Base-by-base conservation (phyloP, 2,329 filamentous ascomycete species). In the Cladobotryum protrusum region DNA sequence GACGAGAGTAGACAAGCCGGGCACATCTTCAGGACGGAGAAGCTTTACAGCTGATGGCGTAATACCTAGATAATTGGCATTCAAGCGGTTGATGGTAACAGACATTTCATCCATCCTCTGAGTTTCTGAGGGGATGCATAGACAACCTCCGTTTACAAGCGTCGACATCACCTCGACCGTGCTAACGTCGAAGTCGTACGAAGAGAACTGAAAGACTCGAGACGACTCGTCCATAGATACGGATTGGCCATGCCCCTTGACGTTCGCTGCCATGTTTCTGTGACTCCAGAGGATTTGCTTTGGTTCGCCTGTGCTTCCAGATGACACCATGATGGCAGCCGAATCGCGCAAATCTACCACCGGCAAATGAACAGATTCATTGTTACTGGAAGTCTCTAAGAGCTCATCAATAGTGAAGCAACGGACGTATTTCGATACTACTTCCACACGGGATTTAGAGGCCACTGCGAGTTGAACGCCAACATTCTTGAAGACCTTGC, bases 261-360 rank as follows among this genome's bases (percentile, higher is more conserved):
- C 34, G 13, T 49, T 49, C 29, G 32, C 47, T 0, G 47, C 18
- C 9, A 49, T 7, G 13, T 32, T 19, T 45, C 41, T 18, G 43
- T 49, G 47, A 8, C 11, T 49, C 47, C 47, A 49, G 15, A 44
- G 40, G 17, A 49, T 49, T 17, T 49, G 47, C 29, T 49, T 49
- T 45, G 47, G 47, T 24, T 49, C 47, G 14, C 47, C 47, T n/a
- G 47, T 49, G 20, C 40, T 49, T 13, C 47, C 47, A 19, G 47
- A 49, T 29, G 47, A 49, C 15, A 49, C 47, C 7, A 49, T 15
- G 24, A 44, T 49, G 11, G 47, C 39, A 39, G 47, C 47, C 15
- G 47, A 40, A 44, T 49, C 47, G 32, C 34, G 18, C 40, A 45
- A 36, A 7, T 45, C n/a, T 19, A 49, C 13, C 7, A 19, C 14